These are phyloP conservation scores for Lonicera japonica DNA, from an alignment of 129 eudicot genomes.

Conservation along the genomic window DNA sequence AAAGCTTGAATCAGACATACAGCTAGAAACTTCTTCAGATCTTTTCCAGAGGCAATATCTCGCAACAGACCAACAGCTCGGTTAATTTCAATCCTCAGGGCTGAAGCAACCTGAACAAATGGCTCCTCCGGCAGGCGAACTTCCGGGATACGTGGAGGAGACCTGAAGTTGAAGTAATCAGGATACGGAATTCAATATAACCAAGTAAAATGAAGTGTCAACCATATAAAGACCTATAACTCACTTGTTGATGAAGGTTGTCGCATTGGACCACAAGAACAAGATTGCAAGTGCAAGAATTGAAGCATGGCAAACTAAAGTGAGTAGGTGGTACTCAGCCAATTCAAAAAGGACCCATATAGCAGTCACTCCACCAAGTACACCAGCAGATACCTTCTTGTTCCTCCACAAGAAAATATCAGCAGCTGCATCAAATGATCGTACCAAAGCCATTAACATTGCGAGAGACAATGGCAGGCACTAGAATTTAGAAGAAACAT, in stretches of 20 bases:
- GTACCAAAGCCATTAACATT: neutral
- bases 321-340: slow-evolving; percentile 75
- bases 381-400: slow-evolving; percentile 80
- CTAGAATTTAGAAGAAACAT: neutral
- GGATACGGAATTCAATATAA: slow-evolving; percentile 2
- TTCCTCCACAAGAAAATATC: slow-evolving; percentile 90
- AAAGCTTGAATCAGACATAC: no score
- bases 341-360: slow-evolving; percentile 79
- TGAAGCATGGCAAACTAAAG: slow-evolving; percentile 58
- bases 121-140: slow-evolving; percentile 65
- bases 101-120: slow-evolving; percentile 56
- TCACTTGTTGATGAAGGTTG: slow-evolving; percentile 74
- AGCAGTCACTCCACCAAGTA: slow-evolving; percentile 76
- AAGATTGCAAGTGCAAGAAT: slow-evolving; percentile 58
- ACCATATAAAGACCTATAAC: neutral
- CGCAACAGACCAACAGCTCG: slow-evolving; percentile 45
- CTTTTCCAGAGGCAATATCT: slow-evolving; percentile 74
- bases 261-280: slow-evolving; percentile 80
- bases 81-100: slow-evolving; percentile 54
- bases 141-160: slow-evolving; percentile 77
- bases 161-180: slow-evolving; percentile 27
- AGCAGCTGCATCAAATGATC: slow-evolving; percentile 51
- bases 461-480: neutral
- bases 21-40: slow-evolving; percentile 71
- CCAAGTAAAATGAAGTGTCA: neutral